Conservation (phyloP, 148 eudicot species). For the Vaccinium vitisidaea region DNA sequence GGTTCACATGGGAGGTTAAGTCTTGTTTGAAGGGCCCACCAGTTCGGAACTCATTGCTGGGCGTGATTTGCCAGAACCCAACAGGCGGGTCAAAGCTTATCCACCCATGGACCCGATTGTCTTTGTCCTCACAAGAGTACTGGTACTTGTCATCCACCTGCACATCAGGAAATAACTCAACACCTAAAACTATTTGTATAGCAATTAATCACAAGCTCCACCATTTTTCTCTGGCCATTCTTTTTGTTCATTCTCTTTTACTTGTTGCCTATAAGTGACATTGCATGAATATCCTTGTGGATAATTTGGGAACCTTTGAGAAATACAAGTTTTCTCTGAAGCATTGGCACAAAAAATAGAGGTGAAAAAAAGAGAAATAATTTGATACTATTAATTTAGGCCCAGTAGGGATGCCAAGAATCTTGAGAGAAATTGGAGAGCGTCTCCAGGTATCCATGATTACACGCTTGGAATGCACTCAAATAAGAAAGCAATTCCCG, state of each 20-base stretch:
- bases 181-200: neutral
- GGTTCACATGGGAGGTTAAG: constrained; percentile 89
- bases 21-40: constrained; percentile 88
- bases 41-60: constrained; percentile 74
- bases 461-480: neutral
- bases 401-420: neutral
- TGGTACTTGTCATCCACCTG: constrained; percentile 90
- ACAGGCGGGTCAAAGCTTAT: constrained; percentile 59
- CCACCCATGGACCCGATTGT: constrained; percentile 80
- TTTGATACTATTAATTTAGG: neutral
- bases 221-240: neutral
- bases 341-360: neutral
- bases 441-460: neutral
- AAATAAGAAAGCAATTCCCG: neutral
- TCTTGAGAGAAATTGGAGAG: neutral
- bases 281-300: neutral
- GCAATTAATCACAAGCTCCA: neutral
- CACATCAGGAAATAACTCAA: neutral
- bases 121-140: constrained; percentile 69
- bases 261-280: neutral
- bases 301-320: neutral
- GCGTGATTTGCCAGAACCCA: constrained; percentile 82
- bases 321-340: neutral
- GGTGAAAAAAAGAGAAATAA: neutral
- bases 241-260: neutral